Conservation (phyloP, 176 grass and related monocot species). For the Coix lacrymajobi region DNA sequence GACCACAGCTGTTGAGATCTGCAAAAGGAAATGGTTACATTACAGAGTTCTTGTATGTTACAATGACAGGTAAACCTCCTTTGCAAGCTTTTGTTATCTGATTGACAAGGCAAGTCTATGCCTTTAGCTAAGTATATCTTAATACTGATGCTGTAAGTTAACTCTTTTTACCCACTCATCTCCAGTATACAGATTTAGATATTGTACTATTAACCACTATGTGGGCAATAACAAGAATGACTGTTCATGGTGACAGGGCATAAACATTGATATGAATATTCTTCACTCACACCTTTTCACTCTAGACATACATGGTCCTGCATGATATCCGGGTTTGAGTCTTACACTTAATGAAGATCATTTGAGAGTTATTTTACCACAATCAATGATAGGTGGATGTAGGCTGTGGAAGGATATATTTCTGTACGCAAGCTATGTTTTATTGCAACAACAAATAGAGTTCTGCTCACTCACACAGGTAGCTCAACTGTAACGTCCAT, state of each 20-base stretch:
- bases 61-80: not conserved
- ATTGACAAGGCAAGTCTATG: not conserved
- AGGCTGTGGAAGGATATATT: not conserved
- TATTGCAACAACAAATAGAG: not conserved
- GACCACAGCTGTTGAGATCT: slow-evolving; percentile 73
- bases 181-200: not conserved
- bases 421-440: not conserved
- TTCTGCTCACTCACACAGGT: not conserved
- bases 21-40: slow-evolving; percentile 23
- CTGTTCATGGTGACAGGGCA: not conserved
- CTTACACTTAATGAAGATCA: not conserved
- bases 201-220: not conserved
- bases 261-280: not conserved
- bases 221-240: not conserved
- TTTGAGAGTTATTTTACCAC: not conserved
- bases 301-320: not conserved
- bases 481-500: not conserved
- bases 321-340: not conserved
- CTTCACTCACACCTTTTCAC: slow-evolving; percentile 4
- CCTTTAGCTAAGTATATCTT: not conserved
- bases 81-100: not conserved
- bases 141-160: not conserved
- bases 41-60: not conserved
- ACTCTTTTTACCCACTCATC: not conserved
- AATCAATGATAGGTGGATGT: not conserved